phyloP scores from a whole-genome alignment of 257 asterid species.

The Datura wrightii region DNA sequence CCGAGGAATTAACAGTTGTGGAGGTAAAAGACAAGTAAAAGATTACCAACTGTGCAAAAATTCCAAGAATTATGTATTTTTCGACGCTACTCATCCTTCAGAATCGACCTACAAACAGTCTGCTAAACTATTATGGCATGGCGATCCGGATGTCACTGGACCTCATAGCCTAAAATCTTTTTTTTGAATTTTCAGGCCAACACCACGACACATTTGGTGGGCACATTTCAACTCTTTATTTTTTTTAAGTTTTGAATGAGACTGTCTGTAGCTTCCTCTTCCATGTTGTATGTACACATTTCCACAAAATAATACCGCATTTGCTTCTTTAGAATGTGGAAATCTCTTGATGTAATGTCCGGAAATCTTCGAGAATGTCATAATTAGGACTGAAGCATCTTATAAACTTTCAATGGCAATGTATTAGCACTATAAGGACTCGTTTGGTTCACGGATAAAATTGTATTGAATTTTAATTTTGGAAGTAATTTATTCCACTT shows the following conservation, averaged over 20 bases:
- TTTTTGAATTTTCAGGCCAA: constrained; percentile 25
- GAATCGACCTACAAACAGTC: constrained; percentile 43
- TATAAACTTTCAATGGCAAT: too few relatives aligned
- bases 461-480: too few relatives aligned
- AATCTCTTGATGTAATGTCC: neutral
- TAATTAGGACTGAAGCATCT: too few relatives aligned
- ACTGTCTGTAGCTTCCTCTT: neutral
- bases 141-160: constrained; percentile 21
- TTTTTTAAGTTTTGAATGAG: neutral
- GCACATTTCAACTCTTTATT: neutral
- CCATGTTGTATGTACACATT: neutral
- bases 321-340: neutral
- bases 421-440: too few relatives aligned
- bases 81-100: constrained; percentile 53
- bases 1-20: constrained; percentile 55
- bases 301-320: neutral
- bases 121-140: constrained; percentile 56
- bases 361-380: too few relatives aligned
- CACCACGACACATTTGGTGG: neutral
- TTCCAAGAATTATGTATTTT: constrained; percentile 50
- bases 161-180: constrained; percentile 43
- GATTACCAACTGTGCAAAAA: constrained; percentile 51
- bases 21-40: constrained; percentile 52
- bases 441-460: too few relatives aligned
- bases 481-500: too few relatives aligned